Conservation (phyloP, 179 eudicot species). For the Spergularia azorica region DNA sequence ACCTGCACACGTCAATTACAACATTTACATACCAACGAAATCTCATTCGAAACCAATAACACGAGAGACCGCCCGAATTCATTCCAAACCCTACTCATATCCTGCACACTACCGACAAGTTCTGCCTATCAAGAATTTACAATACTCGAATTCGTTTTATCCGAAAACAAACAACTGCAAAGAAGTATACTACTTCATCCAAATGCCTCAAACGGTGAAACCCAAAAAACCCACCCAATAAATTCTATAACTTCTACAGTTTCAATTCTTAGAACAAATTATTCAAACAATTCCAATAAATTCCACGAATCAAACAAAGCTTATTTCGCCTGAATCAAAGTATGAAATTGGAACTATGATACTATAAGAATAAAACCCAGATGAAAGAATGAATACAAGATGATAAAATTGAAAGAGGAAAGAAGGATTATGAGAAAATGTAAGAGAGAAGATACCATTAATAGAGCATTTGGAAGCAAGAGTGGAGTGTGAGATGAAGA, state of each 20-base stretch:
- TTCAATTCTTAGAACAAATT: background rate
- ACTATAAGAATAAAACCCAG: background rate
- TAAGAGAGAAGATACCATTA: constrained; percentile 23
- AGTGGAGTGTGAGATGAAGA: constrained; percentile 14
- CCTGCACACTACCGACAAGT: background rate
- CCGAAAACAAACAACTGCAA: background rate
- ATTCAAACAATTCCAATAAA: background rate
- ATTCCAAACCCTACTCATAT: background rate
- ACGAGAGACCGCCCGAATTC: too few relatives aligned
- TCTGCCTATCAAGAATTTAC: too few relatives aligned
- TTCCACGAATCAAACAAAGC: background rate
- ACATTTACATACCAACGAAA: background rate
- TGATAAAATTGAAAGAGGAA: background rate
- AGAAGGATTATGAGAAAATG: too few relatives aligned
- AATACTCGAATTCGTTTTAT: too few relatives aligned
- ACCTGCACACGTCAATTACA: constrained; percentile 38
- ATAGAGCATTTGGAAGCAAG: constrained; percentile 36
- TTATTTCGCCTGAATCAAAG: background rate
- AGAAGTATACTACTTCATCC: too few relatives aligned
- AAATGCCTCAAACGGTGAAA: too few relatives aligned
- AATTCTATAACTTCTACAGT: background rate
- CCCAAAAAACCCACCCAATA: background rate
- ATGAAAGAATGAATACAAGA: background rate
- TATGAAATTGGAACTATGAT: too few relatives aligned
- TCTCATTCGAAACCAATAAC: background rate